Evolutionary conservation across 805 yeast species (phyloP).

Genomic region (Saccharomycopsis lassenensis): DNA sequence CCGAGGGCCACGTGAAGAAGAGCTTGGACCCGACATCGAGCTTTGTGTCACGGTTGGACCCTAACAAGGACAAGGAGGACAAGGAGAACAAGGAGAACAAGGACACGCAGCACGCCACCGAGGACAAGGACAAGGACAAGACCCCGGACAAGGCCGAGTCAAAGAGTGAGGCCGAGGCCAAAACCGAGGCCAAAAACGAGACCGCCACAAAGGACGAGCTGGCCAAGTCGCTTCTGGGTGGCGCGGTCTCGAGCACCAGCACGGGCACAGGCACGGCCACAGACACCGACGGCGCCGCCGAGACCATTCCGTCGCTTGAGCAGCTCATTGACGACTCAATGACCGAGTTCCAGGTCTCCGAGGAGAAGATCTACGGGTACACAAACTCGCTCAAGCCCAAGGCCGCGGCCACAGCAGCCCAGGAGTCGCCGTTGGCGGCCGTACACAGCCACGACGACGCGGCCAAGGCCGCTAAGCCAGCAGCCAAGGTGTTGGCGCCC

Average conservation of each 20-base stretch:
- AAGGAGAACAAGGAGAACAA: background rate
- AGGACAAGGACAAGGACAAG: constrained; percentile 18
- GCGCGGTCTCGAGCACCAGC: no score
- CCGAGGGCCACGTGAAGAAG: constrained; percentile 22
- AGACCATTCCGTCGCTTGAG: constrained; percentile 13
- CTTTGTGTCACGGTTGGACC: no score
- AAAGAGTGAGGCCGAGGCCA: constrained; percentile 16
- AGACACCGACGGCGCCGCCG: background rate
- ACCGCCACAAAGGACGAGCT: no score
- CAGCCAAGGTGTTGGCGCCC: constrained; percentile 1
- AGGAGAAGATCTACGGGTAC: constrained; percentile 14
- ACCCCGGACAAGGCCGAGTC: constrained; percentile 16
- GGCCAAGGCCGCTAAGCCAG: background rate
- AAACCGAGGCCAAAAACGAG: constrained; percentile 9
- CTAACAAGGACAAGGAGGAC: constrained; percentile 1
- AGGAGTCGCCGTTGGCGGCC: constrained; percentile 1
- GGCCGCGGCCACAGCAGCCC: background rate
- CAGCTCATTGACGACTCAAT: constrained; percentile 16
- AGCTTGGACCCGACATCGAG: constrained; percentile 17
- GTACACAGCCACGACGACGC: background rate
- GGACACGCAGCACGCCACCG: constrained; percentile 4
- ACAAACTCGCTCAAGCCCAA: background rate
- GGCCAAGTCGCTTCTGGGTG: no score
- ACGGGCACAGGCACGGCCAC: background rate
- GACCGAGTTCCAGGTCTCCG: constrained; percentile 9